Evolutionary conservation across 768 basidiomycete species (phyloP).

Genomic region (Leucocoprinus leucothites): DNA sequence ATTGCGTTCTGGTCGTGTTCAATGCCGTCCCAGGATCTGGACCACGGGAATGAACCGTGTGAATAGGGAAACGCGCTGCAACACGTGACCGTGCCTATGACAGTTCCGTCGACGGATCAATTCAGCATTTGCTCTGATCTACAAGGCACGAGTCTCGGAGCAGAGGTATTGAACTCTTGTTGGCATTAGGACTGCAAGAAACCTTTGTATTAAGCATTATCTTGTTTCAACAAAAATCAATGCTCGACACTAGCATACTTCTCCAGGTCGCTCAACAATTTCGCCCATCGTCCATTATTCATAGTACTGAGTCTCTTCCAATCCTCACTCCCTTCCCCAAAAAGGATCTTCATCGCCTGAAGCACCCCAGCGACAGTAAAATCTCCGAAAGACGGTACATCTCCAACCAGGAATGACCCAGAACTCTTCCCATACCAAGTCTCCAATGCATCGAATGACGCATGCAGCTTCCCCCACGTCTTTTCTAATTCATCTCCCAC

Average conservation of each 20-base stretch:
- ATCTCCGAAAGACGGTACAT: constrained; percentile 36
- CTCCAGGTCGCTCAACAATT: constrained; percentile 12
- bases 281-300: constrained; percentile 39
- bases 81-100: background rate
- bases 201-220: background rate
- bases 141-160: too few relatives aligned
- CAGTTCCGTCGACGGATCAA: background rate
- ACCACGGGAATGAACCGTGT: constrained; percentile 3
- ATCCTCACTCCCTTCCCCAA: constrained; percentile 34
- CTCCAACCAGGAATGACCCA: constrained; percentile 35
- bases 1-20: constrained; percentile 5
- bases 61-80: constrained; percentile 2
- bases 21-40: background rate
- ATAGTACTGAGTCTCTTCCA: constrained; percentile 38
- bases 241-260: constrained; percentile 10
- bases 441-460: constrained; percentile 24
- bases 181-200: too few relatives aligned
- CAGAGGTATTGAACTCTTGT: too few relatives aligned
- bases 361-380: constrained; percentile 31
- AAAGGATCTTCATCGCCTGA: constrained; percentile 26
- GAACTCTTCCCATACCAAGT: constrained; percentile 26
- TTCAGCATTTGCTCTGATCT: too few relatives aligned
- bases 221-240: background rate
- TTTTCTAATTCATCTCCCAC: constrained; percentile 24
- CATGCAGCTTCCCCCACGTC: constrained; percentile 36